A percentile compares a stretch with the other conserved stretches of the same genome.
Evolutionary conservation across 176 grass and related monocot species (phyloP).

Genomic region (Musa beccarii): DNA sequence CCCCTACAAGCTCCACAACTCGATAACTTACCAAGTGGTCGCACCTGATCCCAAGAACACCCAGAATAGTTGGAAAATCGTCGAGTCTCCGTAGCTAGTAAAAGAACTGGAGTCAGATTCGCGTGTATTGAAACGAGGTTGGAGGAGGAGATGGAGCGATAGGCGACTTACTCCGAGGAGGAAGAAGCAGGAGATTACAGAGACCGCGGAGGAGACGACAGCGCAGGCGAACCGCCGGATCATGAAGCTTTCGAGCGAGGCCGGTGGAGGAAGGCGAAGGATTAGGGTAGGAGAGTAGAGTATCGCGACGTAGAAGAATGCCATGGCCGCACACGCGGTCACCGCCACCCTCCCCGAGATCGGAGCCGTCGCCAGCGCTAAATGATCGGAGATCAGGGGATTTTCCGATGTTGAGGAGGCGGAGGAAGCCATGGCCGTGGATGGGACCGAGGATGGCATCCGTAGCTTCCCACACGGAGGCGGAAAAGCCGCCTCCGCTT

Average conservation of each 20-base stretch:
- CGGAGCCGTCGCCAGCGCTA: background rate
- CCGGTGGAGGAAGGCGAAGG: slow-evolving; percentile 34
- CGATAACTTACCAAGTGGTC: slow-evolving; percentile 45
- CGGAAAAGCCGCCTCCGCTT: too few species aligned
- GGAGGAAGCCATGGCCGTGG: too few species aligned
- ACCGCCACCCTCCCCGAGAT: slow-evolving; percentile 22
- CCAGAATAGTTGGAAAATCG: slow-evolving; percentile 30
- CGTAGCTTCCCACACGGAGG: too few species aligned
- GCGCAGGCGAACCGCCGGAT: slow-evolving; percentile 58
- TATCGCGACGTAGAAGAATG: slow-evolving; percentile 42
- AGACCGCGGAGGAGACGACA: slow-evolving; percentile 40
- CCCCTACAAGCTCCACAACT: background rate
- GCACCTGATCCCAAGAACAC: slow-evolving; percentile 52
- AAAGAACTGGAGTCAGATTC: slow-evolving; percentile 10
- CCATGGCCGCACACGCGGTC: slow-evolving; percentile 42
- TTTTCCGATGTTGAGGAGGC: too few species aligned
- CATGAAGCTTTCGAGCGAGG: slow-evolving; percentile 40
- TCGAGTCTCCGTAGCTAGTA: slow-evolving; percentile 17
- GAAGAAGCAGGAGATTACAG: slow-evolving; percentile 19
- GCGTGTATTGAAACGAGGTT: slow-evolving; percentile 7
- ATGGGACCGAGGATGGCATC: too few species aligned
- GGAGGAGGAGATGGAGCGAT: background rate
- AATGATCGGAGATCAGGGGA: too few species aligned
- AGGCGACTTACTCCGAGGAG: slow-evolving; percentile 45
- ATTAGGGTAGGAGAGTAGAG: slow-evolving; percentile 45